A percentile compares a stretch with the other conserved stretches of the same genome.
Evolutionary conservation across 2,329 filamentous ascomycete genomes (phyloP).

Genomic region (Neofusicoccum laricinum): DNA sequence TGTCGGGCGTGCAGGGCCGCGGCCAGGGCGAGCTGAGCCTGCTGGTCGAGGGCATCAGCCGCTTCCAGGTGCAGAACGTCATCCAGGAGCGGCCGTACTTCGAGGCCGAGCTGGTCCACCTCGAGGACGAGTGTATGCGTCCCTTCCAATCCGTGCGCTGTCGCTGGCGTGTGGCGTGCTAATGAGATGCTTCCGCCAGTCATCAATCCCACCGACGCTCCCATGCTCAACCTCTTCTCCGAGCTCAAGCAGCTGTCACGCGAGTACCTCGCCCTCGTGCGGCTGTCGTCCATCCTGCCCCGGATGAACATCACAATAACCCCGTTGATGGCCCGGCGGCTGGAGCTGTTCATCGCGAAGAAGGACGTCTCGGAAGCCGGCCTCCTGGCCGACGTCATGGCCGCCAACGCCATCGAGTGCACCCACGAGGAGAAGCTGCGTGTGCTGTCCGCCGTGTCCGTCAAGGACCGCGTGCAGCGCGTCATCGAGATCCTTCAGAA

Average conservation of each 20-base stretch:
- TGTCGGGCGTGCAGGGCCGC: constrained; percentile 48
- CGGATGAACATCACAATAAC: constrained; percentile 52
- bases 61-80: constrained; percentile 72
- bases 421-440: constrained; percentile 88
- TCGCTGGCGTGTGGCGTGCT: not conserved
- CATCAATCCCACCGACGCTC: constrained; percentile 54
- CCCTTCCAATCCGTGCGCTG: not conserved
- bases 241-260: constrained; percentile 80
- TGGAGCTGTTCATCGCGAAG: constrained; percentile 82
- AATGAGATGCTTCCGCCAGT: constrained; percentile 22
- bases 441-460: constrained; percentile 75
- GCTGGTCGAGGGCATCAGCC: constrained; percentile 78
- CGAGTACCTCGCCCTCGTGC: constrained; percentile 79
- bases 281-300: constrained; percentile 80
- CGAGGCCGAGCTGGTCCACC: constrained; percentile 72
- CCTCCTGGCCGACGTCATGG: constrained; percentile 91
- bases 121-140: constrained; percentile 64
- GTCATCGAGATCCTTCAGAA: constrained; percentile 81
- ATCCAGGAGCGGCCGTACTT: constrained; percentile 80
- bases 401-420: constrained; percentile 82
- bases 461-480: constrained; percentile 73
- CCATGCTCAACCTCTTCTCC: constrained; percentile 69
- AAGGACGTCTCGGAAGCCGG: constrained; percentile 82
- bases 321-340: constrained; percentile 72
- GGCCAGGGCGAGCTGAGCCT: constrained; percentile 65